A percentile compares a stretch with the other conserved stretches of the same genome.
Evolutionary conservation across 2,329 filamentous ascomycete species (phyloP).

Genomic region (Talaromyces funiculosus): DNA sequence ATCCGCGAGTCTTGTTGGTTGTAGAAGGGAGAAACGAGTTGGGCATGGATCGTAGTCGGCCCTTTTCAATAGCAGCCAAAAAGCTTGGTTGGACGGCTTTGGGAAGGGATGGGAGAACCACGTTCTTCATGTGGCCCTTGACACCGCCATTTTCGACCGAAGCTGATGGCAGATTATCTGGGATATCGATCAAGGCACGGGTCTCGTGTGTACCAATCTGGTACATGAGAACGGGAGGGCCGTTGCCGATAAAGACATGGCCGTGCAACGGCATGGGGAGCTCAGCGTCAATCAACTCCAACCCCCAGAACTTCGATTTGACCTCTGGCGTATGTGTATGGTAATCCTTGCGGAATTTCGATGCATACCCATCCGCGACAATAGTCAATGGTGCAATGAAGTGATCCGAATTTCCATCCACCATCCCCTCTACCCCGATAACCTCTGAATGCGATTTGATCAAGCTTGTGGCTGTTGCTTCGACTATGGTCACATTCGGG

Average conservation of each 20-base stretch:
- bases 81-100: conserved; percentile 66
- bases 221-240: conserved; percentile 80
- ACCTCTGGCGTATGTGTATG: conserved; percentile 62
- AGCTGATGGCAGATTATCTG: conserved; percentile 68
- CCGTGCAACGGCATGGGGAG: conserved; percentile 72
- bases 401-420: conserved; percentile 64
- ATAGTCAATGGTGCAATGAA: conserved; percentile 89
- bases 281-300: conserved; percentile 83
- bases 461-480: conserved; percentile 75
- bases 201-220: conserved; percentile 96
- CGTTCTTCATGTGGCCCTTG: conserved; percentile 72
- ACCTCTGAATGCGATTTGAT: conserved; percentile 69
- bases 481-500: conserved; percentile 81
- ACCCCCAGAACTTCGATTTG: conserved; percentile 83
- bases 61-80: conserved; percentile 67
- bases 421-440: conserved; percentile 70
- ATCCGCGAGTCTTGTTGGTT: conserved; percentile 63
- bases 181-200: conserved; percentile 81
- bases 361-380: conserved; percentile 85
- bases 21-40: conserved; percentile 87
- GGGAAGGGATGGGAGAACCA: conserved; percentile 74
- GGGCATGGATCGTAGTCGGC: conserved; percentile 83
- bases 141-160: conserved; percentile 72
- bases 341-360: conserved; percentile 80
- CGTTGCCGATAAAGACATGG: conserved; percentile 78